Evolutionary conservation across 1,284 basidiomycete genomes (phyloP).

Genomic region (Jaminaea rosea): DNA sequence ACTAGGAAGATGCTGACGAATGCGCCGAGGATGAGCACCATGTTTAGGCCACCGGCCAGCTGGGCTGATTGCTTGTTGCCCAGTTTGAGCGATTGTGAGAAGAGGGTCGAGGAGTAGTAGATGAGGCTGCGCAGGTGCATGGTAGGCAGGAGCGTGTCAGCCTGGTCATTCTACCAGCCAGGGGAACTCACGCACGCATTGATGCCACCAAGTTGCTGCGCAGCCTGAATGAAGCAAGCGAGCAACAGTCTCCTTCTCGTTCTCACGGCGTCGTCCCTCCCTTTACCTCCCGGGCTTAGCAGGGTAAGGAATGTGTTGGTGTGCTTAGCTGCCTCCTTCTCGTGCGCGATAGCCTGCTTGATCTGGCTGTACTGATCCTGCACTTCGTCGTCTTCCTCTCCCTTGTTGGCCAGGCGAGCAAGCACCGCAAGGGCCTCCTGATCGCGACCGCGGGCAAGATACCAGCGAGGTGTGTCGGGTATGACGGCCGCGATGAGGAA

Average conservation of each 20-base stretch:
- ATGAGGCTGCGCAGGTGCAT: background rate
- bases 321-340: background rate
- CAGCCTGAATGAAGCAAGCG: slow-evolving; percentile 6
- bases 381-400: background rate
- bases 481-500: background rate
- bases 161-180: no score
- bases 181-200: slow-evolving; percentile 1
- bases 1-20: slow-evolving; percentile 2
- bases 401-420: background rate
- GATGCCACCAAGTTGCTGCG: slow-evolving; percentile 5
- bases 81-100: background rate
- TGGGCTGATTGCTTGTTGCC: background rate
- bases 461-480: slow-evolving; percentile 4
- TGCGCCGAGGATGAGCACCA: slow-evolving; percentile 4
- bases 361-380: slow-evolving; percentile 1
- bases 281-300: background rate
- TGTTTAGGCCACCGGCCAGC: slow-evolving; percentile 3
- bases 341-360: background rate
- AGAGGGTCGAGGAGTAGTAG: slow-evolving; percentile 4
- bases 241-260: background rate
- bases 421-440: slow-evolving; percentile 2
- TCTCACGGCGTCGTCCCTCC: background rate
- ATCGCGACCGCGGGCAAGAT: background rate
- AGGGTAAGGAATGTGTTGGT: background rate
- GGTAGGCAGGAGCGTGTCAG: no score